A percentile compares a stretch with the other conserved stretches of the same genome.
Conservation (phyloP, 768 basidiomycete species). For the Russula sp. region DNA sequence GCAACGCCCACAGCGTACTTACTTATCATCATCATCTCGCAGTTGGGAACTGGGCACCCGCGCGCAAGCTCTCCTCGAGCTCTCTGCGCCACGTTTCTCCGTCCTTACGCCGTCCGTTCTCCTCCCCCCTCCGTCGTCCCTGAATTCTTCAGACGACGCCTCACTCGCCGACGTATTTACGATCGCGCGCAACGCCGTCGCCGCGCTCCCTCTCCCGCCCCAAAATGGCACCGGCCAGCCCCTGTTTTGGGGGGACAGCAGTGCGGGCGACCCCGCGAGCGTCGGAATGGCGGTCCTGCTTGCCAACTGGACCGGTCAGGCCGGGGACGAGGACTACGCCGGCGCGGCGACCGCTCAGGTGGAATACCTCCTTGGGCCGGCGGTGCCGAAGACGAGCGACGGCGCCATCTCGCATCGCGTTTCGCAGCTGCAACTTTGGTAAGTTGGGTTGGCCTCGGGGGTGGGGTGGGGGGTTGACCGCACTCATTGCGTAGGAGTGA, state of each 20-base stretch:
- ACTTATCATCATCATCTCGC: neutral
- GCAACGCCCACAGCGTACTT: neutral
- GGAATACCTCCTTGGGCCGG: slow-evolving; percentile 46
- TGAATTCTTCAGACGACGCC: slow-evolving; percentile 24
- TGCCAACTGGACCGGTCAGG: slow-evolving; percentile 47
- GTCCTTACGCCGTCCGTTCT: slow-evolving; percentile 34
- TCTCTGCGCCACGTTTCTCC: slow-evolving; percentile 41
- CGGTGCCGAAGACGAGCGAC: slow-evolving; percentile 56
- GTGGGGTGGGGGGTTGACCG: too few relatives aligned
- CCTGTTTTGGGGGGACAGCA: slow-evolving; percentile 49
- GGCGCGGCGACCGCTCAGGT: slow-evolving; percentile 63
- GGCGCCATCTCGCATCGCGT: slow-evolving; percentile 80
- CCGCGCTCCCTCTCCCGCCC: slow-evolving; percentile 40
- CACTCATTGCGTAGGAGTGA: slow-evolving; percentile 49
- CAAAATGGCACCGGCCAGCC: slow-evolving; percentile 45
- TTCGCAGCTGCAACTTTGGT: slow-evolving; percentile 70
- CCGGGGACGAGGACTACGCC: slow-evolving; percentile 49
- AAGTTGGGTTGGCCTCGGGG: too few relatives aligned
- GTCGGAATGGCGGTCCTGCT: slow-evolving; percentile 66
- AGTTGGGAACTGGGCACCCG: slow-evolving; percentile 54
- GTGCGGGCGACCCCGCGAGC: slow-evolving; percentile 73
- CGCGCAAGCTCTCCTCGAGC: slow-evolving; percentile 47
- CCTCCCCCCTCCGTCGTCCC: slow-evolving; percentile 29
- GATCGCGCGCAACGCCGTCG: slow-evolving; percentile 48
- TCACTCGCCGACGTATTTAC: slow-evolving; percentile 49